Conservation (phyloP, 805 yeast species). For the Nakazawaea ambrosiae region DNA sequence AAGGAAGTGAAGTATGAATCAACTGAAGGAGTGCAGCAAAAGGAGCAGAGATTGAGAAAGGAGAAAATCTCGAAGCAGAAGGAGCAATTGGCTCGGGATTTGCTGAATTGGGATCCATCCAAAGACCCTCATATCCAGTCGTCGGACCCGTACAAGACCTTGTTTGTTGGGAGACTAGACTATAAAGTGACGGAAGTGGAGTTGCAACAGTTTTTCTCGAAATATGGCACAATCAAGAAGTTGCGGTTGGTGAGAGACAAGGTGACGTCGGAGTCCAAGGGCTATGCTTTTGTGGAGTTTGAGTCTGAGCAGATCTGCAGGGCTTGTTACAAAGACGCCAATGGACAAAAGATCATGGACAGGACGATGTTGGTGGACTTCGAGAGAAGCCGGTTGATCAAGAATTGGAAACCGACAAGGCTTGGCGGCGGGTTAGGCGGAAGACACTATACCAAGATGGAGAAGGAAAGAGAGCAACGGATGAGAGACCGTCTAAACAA, state of each 20-base stretch:
- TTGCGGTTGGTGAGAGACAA: slow-evolving; percentile 52
- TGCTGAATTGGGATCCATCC: slow-evolving; percentile 45
- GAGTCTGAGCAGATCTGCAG: slow-evolving; percentile 53
- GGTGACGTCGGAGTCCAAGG: slow-evolving; percentile 49
- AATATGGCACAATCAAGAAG: slow-evolving; percentile 65
- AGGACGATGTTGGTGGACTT: slow-evolving; percentile 61
- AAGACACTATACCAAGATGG: slow-evolving; percentile 20
- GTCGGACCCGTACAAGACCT: slow-evolving; percentile 65
- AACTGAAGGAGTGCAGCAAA: slow-evolving; percentile 25
- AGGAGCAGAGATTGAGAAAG: slow-evolving; percentile 20
- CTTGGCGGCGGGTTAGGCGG: slow-evolving; percentile 96
- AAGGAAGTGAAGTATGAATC: slow-evolving; percentile 21
- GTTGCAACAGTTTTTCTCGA: slow-evolving; percentile 50
- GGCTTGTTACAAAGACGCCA: slow-evolving; percentile 52
- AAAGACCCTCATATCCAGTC: slow-evolving; percentile 51
- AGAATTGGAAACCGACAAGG: slow-evolving; percentile 66
- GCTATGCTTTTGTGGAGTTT: slow-evolving; percentile 81
- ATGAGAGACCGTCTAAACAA: neutral
- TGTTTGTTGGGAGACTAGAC: slow-evolving; percentile 69
- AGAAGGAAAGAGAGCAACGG: neutral
- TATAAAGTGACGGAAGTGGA: slow-evolving; percentile 63
- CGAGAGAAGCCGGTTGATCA: slow-evolving; percentile 60
- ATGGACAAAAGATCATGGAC: slow-evolving; percentile 43
- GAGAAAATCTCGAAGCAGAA: slow-evolving; percentile 17
- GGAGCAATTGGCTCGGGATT: slow-evolving; percentile 27